These are phyloP conservation scores for Aspergillus tamarii DNA, from an alignment of 2,329 filamentous ascomycete species.

Conservation along the genomic window DNA sequence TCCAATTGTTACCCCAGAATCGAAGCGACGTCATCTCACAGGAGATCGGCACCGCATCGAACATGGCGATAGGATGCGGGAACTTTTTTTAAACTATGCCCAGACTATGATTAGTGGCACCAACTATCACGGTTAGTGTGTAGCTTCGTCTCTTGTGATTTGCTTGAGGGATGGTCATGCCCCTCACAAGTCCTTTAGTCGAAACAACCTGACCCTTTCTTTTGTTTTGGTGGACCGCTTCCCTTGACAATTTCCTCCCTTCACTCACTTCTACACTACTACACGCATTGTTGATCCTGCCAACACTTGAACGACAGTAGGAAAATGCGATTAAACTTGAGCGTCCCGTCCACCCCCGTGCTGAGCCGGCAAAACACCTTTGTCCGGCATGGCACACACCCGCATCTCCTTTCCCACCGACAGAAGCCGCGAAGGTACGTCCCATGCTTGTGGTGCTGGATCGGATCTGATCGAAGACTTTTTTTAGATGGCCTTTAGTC, in stretches of 20 bases:
- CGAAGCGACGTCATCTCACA: background rate
- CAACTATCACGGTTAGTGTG: background rate
- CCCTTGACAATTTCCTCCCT: background rate
- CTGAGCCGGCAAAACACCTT: constrained; percentile 36
- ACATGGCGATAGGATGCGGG: background rate
- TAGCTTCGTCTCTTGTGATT: background rate
- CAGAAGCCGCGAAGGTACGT: constrained; percentile 35
- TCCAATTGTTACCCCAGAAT: background rate
- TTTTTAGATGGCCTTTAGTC: constrained; percentile 61
- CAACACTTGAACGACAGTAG: background rate
- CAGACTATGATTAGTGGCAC: too few relatives aligned
- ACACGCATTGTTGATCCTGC: background rate
- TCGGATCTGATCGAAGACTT: background rate
- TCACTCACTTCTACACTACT: background rate
- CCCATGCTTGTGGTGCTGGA: background rate
- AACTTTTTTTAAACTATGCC: background rate
- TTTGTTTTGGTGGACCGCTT: constrained; percentile 12
- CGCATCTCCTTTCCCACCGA: constrained; percentile 35
- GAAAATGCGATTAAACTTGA: constrained; percentile 34
- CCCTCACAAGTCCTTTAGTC: background rate
- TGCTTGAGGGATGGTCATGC: background rate
- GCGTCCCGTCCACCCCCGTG: constrained; percentile 33
- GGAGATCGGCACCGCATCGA: background rate
- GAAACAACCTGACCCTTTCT: background rate
- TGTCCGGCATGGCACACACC: constrained; percentile 30